These are phyloP conservation scores for Lactarius hatsudake DNA, from an alignment of 768 basidiomycete species.

Conservation along the genomic window DNA sequence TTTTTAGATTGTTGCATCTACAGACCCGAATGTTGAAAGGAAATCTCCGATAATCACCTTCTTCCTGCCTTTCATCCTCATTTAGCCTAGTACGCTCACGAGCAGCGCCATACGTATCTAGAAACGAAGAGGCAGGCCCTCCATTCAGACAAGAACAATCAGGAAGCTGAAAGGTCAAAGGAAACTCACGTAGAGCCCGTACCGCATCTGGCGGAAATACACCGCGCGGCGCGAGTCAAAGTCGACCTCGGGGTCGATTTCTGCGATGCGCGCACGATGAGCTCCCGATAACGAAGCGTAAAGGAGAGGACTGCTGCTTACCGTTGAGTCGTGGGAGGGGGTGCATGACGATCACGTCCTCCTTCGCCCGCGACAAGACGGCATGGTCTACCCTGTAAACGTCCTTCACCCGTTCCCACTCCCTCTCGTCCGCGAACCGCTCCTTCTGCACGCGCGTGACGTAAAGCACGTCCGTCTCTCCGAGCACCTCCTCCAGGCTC, in stretches of 20 bases:
- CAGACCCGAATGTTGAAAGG: not conserved
- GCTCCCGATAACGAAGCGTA: constrained; percentile 2
- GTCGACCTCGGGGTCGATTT: constrained; percentile 98
- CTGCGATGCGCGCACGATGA: constrained; percentile 40
- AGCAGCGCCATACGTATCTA: constrained; percentile 55
- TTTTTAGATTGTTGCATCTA: not conserved
- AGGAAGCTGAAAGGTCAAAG: not conserved
- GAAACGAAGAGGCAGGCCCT: constrained; percentile 5
- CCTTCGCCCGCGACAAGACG: constrained; percentile 87
- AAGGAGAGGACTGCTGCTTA: constrained; percentile 34
- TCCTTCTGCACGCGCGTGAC: constrained; percentile 97
- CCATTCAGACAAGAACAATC: not conserved
- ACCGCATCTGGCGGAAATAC: constrained; percentile 98
- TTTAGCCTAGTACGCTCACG: constrained; percentile 40
- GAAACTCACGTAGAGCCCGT: constrained; percentile 89
- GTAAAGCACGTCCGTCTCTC: constrained; percentile 93
- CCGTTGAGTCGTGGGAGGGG: constrained; percentile 93
- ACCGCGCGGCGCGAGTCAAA: constrained; percentile 92
- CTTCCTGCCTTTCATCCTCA: not conserved
- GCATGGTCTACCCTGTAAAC: constrained; percentile 93
- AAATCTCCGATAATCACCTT: not conserved
- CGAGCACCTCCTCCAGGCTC: constrained; percentile 87
- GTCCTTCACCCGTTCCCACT: constrained; percentile 91
- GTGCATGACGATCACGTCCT: constrained; percentile 99
- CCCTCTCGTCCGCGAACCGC: constrained; percentile 74